Evolutionary conservation across 805 yeast species (phyloP).

Genomic region (Candida alai): DNA sequence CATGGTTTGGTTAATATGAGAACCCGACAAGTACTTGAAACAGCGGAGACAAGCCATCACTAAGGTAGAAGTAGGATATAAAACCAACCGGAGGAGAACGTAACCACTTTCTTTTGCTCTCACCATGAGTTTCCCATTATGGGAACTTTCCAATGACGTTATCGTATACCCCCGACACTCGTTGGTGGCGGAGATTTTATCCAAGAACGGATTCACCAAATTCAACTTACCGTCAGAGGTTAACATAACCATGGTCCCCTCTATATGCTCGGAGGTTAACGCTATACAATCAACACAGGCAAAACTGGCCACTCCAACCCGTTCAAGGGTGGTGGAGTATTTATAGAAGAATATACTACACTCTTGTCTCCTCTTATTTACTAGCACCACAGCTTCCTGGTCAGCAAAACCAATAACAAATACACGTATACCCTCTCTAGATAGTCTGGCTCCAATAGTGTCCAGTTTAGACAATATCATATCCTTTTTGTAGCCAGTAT

Average conservation of each 20-base stretch:
- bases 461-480: slow-evolving; percentile 64
- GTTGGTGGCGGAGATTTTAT: slow-evolving; percentile 32
- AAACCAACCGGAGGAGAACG: slow-evolving; percentile 28
- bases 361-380: slow-evolving; percentile 39
- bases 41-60: slow-evolving; percentile 46
- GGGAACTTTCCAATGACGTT: slow-evolving; percentile 22
- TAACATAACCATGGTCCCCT: slow-evolving; percentile 46
- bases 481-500: slow-evolving; percentile 52
- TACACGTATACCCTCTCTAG: slow-evolving; percentile 35
- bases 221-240: slow-evolving; percentile 30
- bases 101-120: slow-evolving; percentile 17
- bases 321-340: slow-evolving; percentile 26
- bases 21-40: slow-evolving; percentile 53
- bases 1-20: slow-evolving; percentile 53
- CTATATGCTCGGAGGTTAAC: slow-evolving; percentile 28
- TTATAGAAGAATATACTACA: slow-evolving; percentile 51
- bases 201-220: slow-evolving; percentile 57
- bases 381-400: slow-evolving; percentile 59
- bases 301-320: too few species aligned
- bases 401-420: slow-evolving; percentile 34
- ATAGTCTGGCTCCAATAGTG: slow-evolving; percentile 21
- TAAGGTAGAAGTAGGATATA: slow-evolving; percentile 44
- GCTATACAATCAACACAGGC: slow-evolving; percentile 37
- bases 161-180: slow-evolving; percentile 16
- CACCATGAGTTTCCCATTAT: slow-evolving; percentile 26